These are phyloP conservation scores for Chaetomium strumarium DNA, from an alignment of 2,329 filamentous ascomycete genomes.

Conservation along the genomic window DNA sequence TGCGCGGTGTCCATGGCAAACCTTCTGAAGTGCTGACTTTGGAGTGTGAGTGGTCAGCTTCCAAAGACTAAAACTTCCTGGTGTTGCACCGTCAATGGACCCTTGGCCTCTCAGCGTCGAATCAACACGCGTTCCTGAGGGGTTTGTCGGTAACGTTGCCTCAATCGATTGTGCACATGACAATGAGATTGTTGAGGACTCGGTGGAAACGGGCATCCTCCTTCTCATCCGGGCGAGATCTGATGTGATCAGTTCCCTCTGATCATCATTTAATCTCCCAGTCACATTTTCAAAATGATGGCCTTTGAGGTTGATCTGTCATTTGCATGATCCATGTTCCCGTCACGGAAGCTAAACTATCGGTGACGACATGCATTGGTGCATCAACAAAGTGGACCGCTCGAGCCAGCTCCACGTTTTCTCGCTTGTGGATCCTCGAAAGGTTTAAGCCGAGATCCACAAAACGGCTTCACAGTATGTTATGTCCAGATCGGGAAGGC, in stretches of 20 bases:
- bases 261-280: slow-evolving; percentile 8
- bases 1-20: not conserved
- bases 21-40: not conserved
- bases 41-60: slow-evolving; percentile 11
- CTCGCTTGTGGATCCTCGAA: slow-evolving; percentile 8
- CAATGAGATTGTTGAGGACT: slow-evolving; percentile 5
- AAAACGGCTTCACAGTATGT: not conserved
- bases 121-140: not conserved
- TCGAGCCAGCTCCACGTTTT: not conserved
- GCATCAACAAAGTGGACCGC: slow-evolving; percentile 11
- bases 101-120: not conserved
- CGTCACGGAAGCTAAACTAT: slow-evolving; percentile 18
- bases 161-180: slow-evolving; percentile 1
- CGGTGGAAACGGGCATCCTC: not conserved
- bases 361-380: slow-evolving; percentile 19
- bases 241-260: slow-evolving; percentile 4
- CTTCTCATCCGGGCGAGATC: not conserved
- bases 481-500: slow-evolving; percentile 14
- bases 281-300: slow-evolving; percentile 8
- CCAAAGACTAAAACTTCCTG: not conserved
- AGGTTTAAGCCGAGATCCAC: slow-evolving; percentile 1
- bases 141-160: not conserved
- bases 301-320: slow-evolving; percentile 10
- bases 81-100: slow-evolving; percentile 8
- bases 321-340: slow-evolving; percentile 13